Percentiles rank a stretch among this genome's conserved stretches.
phyloP scores from a whole-genome alignment of 2,329 filamentous ascomycete genomes.

The Colletotrichum tamarilloi region DNA sequence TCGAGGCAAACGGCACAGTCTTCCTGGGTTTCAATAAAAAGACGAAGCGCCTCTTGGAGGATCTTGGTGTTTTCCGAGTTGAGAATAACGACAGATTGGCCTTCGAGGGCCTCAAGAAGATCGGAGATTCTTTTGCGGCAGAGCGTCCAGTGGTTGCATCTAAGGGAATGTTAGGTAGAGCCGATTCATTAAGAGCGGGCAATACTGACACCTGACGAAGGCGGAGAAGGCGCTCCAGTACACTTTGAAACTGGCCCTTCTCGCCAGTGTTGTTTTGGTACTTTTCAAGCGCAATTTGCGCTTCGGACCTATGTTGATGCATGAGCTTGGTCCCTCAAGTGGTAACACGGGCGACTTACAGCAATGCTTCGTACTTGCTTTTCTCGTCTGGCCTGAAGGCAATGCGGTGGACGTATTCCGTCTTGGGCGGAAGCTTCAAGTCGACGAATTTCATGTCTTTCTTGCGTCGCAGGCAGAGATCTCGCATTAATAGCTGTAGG shows the following conservation, averaged over 20 bases:
- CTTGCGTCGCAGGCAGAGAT: slow-evolving; percentile 81
- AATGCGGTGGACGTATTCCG: slow-evolving; percentile 81
- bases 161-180: slow-evolving; percentile 41
- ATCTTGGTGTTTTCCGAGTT: slow-evolving; percentile 78
- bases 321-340: slow-evolving; percentile 38
- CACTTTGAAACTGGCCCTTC: slow-evolving; percentile 73
- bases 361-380: slow-evolving; percentile 80
- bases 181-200: slow-evolving; percentile 32
- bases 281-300: slow-evolving; percentile 75
- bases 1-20: slow-evolving; percentile 88
- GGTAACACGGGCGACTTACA: slow-evolving; percentile 56
- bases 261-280: slow-evolving; percentile 61
- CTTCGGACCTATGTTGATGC: slow-evolving; percentile 67
- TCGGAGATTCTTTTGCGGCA: slow-evolving; percentile 79
- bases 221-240: slow-evolving; percentile 84
- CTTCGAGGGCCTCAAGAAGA: slow-evolving; percentile 77
- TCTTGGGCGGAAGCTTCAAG: slow-evolving; percentile 79
- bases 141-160: slow-evolving; percentile 89
- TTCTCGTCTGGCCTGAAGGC: slow-evolving; percentile 79
- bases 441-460: slow-evolving; percentile 93
- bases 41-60: slow-evolving; percentile 79
- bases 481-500: slow-evolving; percentile 81
- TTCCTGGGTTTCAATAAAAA: slow-evolving; percentile 83
- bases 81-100: slow-evolving; percentile 74
- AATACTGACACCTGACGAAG: slow-evolving; percentile 75